Conservation (phyloP, 305 asterid species). For the Fraxinus floribunda region DNA sequence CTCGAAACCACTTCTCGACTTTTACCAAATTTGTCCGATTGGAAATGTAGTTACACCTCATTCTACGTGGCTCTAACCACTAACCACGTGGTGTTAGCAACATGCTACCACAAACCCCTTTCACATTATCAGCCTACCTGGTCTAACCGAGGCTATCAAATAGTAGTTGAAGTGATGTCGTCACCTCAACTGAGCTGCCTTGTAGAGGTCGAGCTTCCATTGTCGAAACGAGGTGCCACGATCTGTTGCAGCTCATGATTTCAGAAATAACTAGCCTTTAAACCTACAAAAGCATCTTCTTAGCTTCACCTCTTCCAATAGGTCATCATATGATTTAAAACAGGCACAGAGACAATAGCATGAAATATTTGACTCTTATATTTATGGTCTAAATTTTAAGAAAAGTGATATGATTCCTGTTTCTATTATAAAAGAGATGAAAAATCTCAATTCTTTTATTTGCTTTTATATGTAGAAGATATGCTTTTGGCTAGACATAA, state of each 20-base stretch:
- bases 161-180: not conserved
- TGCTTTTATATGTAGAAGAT: too few species aligned
- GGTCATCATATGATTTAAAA: not conserved
- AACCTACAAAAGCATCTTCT: not conserved
- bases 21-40: too few species aligned
- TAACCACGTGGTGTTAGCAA: not conserved
- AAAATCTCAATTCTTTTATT: too few species aligned
- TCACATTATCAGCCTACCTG: not conserved
- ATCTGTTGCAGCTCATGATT: not conserved
- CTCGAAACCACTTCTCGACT: too few species aligned
- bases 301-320: not conserved
- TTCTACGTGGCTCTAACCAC: not conserved
- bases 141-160: not conserved
- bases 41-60: not conserved
- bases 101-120: not conserved
- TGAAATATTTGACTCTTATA: too few species aligned
- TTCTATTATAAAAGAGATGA: too few species aligned
- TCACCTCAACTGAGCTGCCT: not conserved
- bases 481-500: too few species aligned
- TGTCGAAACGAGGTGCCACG: not conserved
- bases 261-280: not conserved
- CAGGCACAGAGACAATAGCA: not conserved
- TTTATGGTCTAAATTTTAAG: too few species aligned
- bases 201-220: not conserved
- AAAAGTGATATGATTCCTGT: too few species aligned